Conservation (phyloP, 208 protist species). For the Crithidia acanthocephali region DNA sequence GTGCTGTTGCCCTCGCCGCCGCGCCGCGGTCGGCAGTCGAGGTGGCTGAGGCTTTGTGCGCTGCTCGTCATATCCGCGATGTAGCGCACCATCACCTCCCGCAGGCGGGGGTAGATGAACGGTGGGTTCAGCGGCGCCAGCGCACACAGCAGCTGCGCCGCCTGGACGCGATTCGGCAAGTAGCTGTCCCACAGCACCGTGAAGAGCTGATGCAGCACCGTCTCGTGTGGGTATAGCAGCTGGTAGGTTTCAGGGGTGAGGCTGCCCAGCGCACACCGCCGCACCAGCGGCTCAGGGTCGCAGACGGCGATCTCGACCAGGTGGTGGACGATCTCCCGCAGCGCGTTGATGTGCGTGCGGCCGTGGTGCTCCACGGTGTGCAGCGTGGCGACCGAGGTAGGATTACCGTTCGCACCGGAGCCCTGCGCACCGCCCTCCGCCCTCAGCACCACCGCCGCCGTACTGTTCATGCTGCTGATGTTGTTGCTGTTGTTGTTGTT, state of each 20-base stretch:
- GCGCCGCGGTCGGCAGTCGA: neutral
- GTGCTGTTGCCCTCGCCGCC: no score
- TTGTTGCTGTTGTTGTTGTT: neutral
- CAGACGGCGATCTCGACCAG: slow-evolving; percentile 71
- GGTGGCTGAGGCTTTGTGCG: neutral
- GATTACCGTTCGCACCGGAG: neutral
- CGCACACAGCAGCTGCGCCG: slow-evolving; percentile 62
- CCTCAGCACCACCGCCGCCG: neutral
- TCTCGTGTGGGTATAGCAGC: slow-evolving; percentile 70
- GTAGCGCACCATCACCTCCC: slow-evolving; percentile 59
- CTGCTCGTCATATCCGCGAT: slow-evolving; percentile 49
- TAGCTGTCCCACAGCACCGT: slow-evolving; percentile 67
- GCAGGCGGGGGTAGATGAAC: slow-evolving; percentile 71
- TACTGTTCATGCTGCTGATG: neutral
- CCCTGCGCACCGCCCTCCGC: no score
- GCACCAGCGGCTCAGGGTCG: slow-evolving; percentile 72
- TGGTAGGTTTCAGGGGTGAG: slow-evolving; percentile 60
- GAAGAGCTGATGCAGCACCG: slow-evolving; percentile 69
- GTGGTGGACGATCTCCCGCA: slow-evolving; percentile 68
- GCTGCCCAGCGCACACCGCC: slow-evolving; percentile 55
- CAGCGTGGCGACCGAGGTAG: slow-evolving; percentile 12
- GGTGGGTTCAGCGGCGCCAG: slow-evolving; percentile 60
- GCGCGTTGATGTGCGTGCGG: slow-evolving; percentile 64
- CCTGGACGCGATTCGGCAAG: slow-evolving; percentile 65
- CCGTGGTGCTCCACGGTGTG: slow-evolving; percentile 45